Base-by-base conservation (phyloP, 1,139 yeast species). In the Wickerhamomyces sp. region DNA sequence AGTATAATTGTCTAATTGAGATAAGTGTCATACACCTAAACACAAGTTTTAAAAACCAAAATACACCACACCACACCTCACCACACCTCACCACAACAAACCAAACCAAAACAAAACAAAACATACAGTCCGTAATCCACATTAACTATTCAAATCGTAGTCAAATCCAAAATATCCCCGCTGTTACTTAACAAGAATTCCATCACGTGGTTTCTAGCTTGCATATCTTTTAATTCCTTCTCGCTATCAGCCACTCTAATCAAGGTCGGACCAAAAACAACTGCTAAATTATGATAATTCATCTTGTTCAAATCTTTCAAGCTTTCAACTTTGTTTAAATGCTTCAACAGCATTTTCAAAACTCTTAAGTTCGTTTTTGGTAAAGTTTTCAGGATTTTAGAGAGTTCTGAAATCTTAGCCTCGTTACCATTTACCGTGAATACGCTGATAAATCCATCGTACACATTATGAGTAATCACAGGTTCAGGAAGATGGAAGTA, bases 211-310 rank as follows among this genome's bases (percentile, higher is more conserved):
- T 87, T 88, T 54, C 94, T 73, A 40, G 77, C 72, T 17, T 82
- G 84, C 87, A 88, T 88, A 55, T 91, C 98, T 36, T 69, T 54
- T 61, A 91, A 78, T 57, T 93, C 98, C 41, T 83, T 74, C 45
- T 84, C 88, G 5, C 95, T 95, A 18, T 78, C 72, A 41, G 70
- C 66, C 48, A 88, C 96, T 41, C 96, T 68, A 0, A 88, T 84
- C 34, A 91, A 64, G 4, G 97, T 88, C 2, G 99, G 98, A 0
- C 97, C 96, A 68, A 91, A 91, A 14, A 91, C 96, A 33, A 93
- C 91, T 1, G 96, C 83, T 39, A 93, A 61, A 51, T 93, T 88
- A 56, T 79, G 78, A 46, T 74, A 65, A 22, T 75, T 85, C 99
- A 91, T 91, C 56, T 85, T 68, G 51, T 83, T 85, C 26, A 61